A percentile compares a stretch with the other conserved stretches of the same genome.
phyloP scores from a whole-genome alignment of 805 yeast species.

The Spathaspora arborariae region DNA sequence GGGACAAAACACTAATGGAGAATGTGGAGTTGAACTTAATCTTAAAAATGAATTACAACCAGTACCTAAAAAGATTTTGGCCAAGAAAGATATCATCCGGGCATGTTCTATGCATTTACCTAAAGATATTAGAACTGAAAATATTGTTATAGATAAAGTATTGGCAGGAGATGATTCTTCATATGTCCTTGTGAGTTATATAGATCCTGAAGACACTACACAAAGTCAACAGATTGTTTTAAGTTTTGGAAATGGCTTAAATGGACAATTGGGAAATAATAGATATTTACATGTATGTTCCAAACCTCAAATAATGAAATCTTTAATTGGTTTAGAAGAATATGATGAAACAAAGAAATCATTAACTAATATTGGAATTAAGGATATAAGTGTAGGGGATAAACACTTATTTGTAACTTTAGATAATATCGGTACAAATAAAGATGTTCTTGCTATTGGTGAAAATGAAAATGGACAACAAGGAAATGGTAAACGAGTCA shows the following conservation, averaged over 20 bases:
- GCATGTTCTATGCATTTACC: constrained; percentile 6
- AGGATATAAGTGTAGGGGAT: constrained; percentile 55
- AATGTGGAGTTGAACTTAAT: constrained; percentile 67
- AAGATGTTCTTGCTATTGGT: constrained; percentile 79
- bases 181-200: constrained; percentile 24
- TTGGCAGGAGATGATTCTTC: constrained; percentile 69
- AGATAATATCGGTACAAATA: constrained; percentile 37
- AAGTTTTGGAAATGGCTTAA: constrained; percentile 79
- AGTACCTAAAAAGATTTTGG: constrained; percentile 52
- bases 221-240: constrained; percentile 28
- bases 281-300: constrained; percentile 70
- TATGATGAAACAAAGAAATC: constrained; percentile 45
- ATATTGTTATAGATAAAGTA: constrained; percentile 48
- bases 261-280: constrained; percentile 84
- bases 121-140: constrained; percentile 23
- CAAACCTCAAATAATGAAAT: constrained; percentile 57
- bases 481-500: constrained; percentile 74
- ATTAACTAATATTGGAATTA: constrained; percentile 45
- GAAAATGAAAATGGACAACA: constrained; percentile 78
- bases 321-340: constrained; percentile 46
- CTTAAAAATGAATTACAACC: constrained; percentile 66
- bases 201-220: constrained; percentile 4
- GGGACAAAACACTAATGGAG: constrained; percentile 85
- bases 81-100: constrained; percentile 11
- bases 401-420: constrained; percentile 64